These are phyloP conservation scores for Blastobotrys americana DNA, from an alignment of 805 yeast genomes.

Conservation along the genomic window DNA sequence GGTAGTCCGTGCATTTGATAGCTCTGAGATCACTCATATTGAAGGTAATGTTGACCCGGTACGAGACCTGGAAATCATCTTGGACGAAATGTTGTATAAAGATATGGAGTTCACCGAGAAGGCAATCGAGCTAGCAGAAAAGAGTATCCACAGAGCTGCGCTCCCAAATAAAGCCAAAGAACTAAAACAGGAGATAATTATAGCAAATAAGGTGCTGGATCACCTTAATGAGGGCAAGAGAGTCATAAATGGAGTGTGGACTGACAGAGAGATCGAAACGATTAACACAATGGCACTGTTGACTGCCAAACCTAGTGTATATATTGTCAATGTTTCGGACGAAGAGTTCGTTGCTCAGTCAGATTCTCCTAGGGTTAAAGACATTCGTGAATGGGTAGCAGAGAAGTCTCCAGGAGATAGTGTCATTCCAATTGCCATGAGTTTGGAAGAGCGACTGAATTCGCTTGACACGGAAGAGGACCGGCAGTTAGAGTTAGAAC, in stretches of 20 bases:
- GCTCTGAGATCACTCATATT: constrained; percentile 59
- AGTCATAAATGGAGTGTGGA: constrained; percentile 55
- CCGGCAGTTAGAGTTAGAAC: constrained; percentile 22
- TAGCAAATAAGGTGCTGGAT: constrained; percentile 33
- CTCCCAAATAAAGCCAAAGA: constrained; percentile 44
- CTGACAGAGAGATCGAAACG: constrained; percentile 53
- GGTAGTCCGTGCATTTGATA: constrained; percentile 57
- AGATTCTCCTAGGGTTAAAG: constrained; percentile 38
- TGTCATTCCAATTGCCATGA: constrained; percentile 65
- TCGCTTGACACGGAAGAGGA: constrained; percentile 36
- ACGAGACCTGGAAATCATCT: constrained; percentile 55
- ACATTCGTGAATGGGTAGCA: constrained; percentile 58
- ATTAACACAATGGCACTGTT: constrained; percentile 66
- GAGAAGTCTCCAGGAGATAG: constrained; percentile 60
- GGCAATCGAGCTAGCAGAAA: constrained; percentile 47
- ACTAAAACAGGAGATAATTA: constrained; percentile 34
- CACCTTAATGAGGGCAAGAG: constrained; percentile 59
- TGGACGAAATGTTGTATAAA: constrained; percentile 56
- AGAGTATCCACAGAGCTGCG: constrained; percentile 33
- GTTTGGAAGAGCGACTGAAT: constrained; percentile 56
- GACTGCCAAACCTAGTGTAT: constrained; percentile 85
- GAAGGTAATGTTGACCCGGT: constrained; percentile 59
- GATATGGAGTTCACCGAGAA: constrained; percentile 60
- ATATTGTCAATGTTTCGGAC: constrained; percentile 64
- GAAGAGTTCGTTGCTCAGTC: constrained; percentile 46